Evolutionary conservation across 139 green algal genomes (phyloP), one percentile per base, ranked within the genome.

Genomic region (Chlorella sorokiniana): DNA sequence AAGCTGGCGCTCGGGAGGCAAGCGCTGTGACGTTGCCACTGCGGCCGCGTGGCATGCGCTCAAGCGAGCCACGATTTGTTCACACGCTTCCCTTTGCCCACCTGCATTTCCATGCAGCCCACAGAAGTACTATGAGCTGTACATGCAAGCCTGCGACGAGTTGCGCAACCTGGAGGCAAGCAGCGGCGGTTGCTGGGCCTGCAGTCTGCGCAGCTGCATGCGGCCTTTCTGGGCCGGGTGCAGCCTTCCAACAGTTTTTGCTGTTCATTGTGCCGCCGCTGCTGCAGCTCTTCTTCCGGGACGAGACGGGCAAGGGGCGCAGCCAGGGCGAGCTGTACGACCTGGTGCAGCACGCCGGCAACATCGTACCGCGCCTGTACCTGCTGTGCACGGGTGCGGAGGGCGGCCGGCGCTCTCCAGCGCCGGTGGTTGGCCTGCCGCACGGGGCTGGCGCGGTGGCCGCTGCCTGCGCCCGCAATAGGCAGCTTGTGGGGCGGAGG

Each of bases 41-140:
- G n/a, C n/a, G n/a, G n/a, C n/a, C n/a, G n/a, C n/a, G n/a, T n/a
- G n/a, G n/a, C n/a, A n/a, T 59, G 48, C 48, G 48, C 44, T 31
- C 63, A 42, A 27, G 63, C 25, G 44, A 18, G 2, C 35, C n/a
- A 41, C 35, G 16, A 45, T 23, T 22, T 64, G 18, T 33, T 33
- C 27, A 40, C 2, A 25, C 33, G 22, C 31, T 20, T n/a, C 4
- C 44, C 70, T 62, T 25, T 25, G 14, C 48, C 11, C 14, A 59
- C 14, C 48, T 59, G 48, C 16, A 0, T 76, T 1, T 31, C 4
- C 4, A 4, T 68, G 52, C 73, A 79, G 91, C 22, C 96, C 96
- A 9, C 95, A 98, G 74, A 95, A 94, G 78, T 99, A 99, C 85
- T 99, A 98, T 74, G 95, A 98, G 89, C 88, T 99, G 48, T 99